Percentiles rank a stretch among this genome's conserved stretches.
Evolutionary conservation across 495 filamentous ascomycete species (phyloP).

Genomic region (Hyaloscypha variabilis): DNA sequence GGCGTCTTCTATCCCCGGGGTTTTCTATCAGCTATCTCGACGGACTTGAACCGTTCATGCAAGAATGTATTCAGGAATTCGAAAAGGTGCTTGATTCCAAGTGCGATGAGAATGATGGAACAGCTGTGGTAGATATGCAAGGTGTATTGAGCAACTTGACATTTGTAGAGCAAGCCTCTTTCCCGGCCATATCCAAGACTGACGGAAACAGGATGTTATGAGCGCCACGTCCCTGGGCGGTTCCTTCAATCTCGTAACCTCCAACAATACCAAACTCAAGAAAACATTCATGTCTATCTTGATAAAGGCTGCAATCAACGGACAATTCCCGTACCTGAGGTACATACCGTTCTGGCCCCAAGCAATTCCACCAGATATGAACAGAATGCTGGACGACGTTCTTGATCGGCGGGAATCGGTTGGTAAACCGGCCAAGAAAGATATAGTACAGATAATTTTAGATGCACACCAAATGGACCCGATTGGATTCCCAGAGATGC

Average conservation of each 20-base stretch:
- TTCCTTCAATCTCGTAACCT: constrained; percentile 16
- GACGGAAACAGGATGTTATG: constrained; percentile 19
- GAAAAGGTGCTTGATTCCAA: constrained; percentile 5
- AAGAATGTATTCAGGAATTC: constrained; percentile 20
- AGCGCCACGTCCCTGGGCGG: constrained; percentile 21
- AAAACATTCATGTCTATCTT: constrained; percentile 2
- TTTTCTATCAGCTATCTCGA: constrained; percentile 26
- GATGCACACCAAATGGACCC: constrained; percentile 22
- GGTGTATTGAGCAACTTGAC: constrained; percentile 18
- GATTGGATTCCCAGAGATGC: constrained; percentile 13
- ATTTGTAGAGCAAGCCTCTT: neutral
- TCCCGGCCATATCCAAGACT: neutral
- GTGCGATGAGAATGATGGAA: constrained; percentile 14
- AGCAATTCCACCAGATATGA: neutral
- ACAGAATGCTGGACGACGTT: neutral
- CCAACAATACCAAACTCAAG: constrained; percentile 12
- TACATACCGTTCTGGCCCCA: constrained; percentile 13
- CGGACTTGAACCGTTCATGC: constrained; percentile 20
- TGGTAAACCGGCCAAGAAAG: constrained; percentile 11
- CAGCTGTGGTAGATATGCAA: constrained; percentile 13
- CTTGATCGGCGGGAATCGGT: constrained; percentile 8
- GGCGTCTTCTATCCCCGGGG: constrained; percentile 22
- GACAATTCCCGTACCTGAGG: constrained; percentile 21
- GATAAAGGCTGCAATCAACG: constrained; percentile 14
- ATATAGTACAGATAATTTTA: constrained; percentile 26